phyloP scores from a whole-genome alignment of 768 basidiomycete genomes.

The Leccinum rimulosum region DNA sequence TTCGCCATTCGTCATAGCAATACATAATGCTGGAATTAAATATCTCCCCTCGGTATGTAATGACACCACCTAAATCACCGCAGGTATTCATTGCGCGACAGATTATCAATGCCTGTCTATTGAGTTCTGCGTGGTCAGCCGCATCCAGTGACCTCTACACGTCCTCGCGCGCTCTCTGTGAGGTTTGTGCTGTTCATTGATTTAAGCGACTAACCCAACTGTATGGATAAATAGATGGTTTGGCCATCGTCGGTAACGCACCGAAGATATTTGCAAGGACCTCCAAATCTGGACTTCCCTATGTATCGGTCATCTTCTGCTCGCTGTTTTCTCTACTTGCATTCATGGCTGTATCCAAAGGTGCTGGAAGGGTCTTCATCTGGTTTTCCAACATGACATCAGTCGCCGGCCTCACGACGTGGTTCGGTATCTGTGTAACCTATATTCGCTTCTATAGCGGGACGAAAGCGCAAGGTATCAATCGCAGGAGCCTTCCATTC shows the following conservation, averaged over 20 bases:
- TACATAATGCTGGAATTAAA: not conserved
- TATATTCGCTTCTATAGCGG: constrained; percentile 85
- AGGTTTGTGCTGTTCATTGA: constrained; percentile 25
- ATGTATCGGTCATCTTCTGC: constrained; percentile 66
- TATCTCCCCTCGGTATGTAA: not conserved
- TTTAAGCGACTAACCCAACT: not conserved
- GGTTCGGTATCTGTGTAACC: constrained; percentile 75
- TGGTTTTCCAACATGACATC: constrained; percentile 83
- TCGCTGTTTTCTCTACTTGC: constrained; percentile 67
- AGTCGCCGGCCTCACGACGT: constrained; percentile 65
- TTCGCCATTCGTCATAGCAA: not conserved
- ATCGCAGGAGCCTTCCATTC: constrained; percentile 72
- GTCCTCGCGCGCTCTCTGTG: constrained; percentile 81
- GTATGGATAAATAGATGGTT: constrained; percentile 54
- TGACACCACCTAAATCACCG: not conserved
- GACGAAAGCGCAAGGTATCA: constrained; percentile 73
- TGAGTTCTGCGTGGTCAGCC: not conserved
- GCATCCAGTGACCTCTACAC: constrained; percentile 24
- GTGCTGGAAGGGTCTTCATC: constrained; percentile 71
- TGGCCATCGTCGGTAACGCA: constrained; percentile 78
- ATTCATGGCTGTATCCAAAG: constrained; percentile 71
- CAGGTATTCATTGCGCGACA: not conserved
- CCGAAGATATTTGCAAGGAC: constrained; percentile 76
- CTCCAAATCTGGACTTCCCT: constrained; percentile 72
- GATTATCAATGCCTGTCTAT: not conserved